Base-by-base conservation (phyloP, 495 filamentous ascomycete genomes). In the Xylaria castorea region DNA sequence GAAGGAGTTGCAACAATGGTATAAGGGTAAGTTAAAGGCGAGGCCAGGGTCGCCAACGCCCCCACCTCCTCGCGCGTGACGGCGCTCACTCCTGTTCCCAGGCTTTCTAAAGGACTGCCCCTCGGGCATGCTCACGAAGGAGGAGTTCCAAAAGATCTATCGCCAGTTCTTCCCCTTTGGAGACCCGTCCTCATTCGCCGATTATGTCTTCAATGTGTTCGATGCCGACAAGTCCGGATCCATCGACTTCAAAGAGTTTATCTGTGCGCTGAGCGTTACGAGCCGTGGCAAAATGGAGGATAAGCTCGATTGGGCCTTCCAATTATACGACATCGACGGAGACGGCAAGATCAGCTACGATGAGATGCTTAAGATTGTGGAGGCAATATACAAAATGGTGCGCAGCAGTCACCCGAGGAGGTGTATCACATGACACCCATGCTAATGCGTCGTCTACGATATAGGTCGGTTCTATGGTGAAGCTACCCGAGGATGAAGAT, bases 301-400 rank as follows among this genome's bases (percentile, higher is more conserved):
- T 82, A 99, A 99, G 82, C 88, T 99, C 68, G 97, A 98, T 80
- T 99, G 96, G 96, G 96, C 96, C 25, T 99, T 99, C 85, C 97
- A 99, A 83, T 88, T 99, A 79, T 99, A 99, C 83, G 96, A 99
- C 83, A 99, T 99, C 77, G 96, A 99, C 79, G 95, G 96, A 34
- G 97, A 99, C 76, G 96, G 96, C 67, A 97, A 98, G 86, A 99
- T 99, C 74, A 97, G 92, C 79, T 99, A 98, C 82, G 93, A 97
- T 69, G 96, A 99, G 87, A 99, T 99, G 96, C 86, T 99, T 74
- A 91, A 92, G 77, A 99, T 99, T 79, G 96, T 99, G 30, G 95
- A 99, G 85, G 96, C 96, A 66, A 99, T 99, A 74, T 99, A 99
- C 84, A 99, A 99, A 85, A 98, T 99, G 96, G 96, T 99, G 83